Base-by-base conservation (phyloP, 1,139 yeast genomes). In the Protomyces gravidus region DNA sequence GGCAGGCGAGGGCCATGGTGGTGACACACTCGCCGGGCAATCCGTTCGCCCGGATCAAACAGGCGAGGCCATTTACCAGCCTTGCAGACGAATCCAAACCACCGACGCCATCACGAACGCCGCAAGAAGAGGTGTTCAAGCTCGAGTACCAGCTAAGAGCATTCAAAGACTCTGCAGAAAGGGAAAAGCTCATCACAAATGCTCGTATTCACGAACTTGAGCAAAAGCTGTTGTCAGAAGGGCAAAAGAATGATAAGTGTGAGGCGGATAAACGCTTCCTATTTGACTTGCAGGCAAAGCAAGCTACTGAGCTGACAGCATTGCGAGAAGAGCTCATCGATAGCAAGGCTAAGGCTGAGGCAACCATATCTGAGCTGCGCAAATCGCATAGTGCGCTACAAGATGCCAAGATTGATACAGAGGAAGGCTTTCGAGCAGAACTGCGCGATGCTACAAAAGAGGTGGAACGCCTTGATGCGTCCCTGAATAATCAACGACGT, bases 191-290 rank as follows among this genome's bases (percentile, higher is more conserved):
- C 23, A 6, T 53, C 33, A 53, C 39, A 25, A 46, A 33, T 46
- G 50, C 58, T 23, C 50, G 58, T 2, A 53, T 53, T 5, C 45
- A 53, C 2, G 58, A 53, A 17, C 23, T 53, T 21, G 58, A 53
- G 51, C 58, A 45, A 26, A 40, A 30, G 13, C 21, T 53, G 26
- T 36, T 55, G 15, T 33, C 23, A n/a, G 52, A 47, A 28, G 23
- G 46, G 33, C 55, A 47, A 46, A 58, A 55, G 32, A 30, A 45
- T 15, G 71, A 72, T 40, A 63, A 71, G 2, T 65, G 71, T 0
- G 71, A 76, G 11, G 66, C 74, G 1, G 79, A 77, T 57, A 76
- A 76, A 59, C 67, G 71, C 36, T 73, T 73, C 63, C 67, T 79
- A 40, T 76, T 73, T 61, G 75, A 76, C n/a, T 72, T 72, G 47